A percentile compares a stretch with the other conserved stretches of the same genome.
Evolutionary conservation across 352 stramenopile species (phyloP).

Genomic region (Phytophthora lateralis): DNA sequence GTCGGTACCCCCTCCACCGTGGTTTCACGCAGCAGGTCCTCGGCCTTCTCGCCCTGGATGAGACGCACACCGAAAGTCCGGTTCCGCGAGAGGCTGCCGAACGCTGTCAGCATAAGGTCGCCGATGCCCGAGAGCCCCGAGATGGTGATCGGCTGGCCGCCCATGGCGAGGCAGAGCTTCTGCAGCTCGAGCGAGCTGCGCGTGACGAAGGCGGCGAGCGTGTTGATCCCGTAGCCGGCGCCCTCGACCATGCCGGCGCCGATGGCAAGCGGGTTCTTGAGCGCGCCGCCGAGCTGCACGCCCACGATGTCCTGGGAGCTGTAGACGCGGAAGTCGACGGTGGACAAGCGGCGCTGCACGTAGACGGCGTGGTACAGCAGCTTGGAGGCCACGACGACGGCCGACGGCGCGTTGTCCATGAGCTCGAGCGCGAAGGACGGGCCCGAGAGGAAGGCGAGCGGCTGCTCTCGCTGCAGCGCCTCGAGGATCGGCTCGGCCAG

Average conservation of each 20-base stretch:
- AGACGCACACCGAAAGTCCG: slow-evolving; percentile 94
- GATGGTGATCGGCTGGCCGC: slow-evolving; percentile 94
- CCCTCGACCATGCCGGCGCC: slow-evolving; percentile 98
- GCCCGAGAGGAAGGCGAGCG: slow-evolving; percentile 94
- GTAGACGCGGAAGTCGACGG: slow-evolving; percentile 95
- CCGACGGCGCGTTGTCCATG: slow-evolving; percentile 93
- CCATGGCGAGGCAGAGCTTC: slow-evolving; percentile 95
- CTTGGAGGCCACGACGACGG: slow-evolving; percentile 95
- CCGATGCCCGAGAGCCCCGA: slow-evolving; percentile 92
- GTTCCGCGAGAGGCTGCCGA: slow-evolving; percentile 96
- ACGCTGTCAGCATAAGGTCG: slow-evolving; percentile 97
- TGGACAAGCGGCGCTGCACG: slow-evolving; percentile 85
- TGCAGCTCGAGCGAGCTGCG: slow-evolving; percentile 96
- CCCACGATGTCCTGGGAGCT: slow-evolving; percentile 94
- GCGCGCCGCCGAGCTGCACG: slow-evolving; percentile 95
- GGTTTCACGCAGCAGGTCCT: slow-evolving; percentile 93
- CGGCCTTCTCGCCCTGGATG: slow-evolving; percentile 90
- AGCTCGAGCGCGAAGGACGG: slow-evolving; percentile 98
- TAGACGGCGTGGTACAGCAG: slow-evolving; percentile 90
- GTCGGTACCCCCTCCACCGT: slow-evolving; percentile 96
- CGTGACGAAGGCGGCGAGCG: slow-evolving; percentile 94
- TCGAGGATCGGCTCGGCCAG: slow-evolving; percentile 95
- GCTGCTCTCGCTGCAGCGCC: slow-evolving; percentile 90
- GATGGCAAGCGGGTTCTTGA: slow-evolving; percentile 98
- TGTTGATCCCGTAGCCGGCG: slow-evolving; percentile 96